Conservation (phyloP, 345 rosid species). For the Hypericum androsaemum region DNA sequence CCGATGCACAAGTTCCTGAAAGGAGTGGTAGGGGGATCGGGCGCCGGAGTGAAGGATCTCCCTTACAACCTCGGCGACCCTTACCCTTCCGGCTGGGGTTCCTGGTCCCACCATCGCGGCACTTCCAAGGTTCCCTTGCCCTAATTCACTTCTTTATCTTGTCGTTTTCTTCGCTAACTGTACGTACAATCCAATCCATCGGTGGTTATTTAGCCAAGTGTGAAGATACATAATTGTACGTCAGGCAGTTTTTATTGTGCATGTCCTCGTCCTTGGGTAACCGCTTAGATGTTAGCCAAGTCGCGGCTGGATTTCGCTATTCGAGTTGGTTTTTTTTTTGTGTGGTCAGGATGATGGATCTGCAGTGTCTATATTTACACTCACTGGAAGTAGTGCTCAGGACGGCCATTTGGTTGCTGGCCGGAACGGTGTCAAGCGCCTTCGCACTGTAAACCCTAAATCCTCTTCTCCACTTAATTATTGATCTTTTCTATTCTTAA, state of each 20-base stretch:
- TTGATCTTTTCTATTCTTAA: no score
- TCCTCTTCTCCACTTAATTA: neutral
- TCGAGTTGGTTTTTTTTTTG: no score
- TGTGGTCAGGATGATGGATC: constrained; percentile 84
- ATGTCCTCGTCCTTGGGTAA: no score
- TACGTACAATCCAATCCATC: no score
- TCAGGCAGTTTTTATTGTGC: no score
- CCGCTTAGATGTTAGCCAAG: no score
- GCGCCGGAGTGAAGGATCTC: constrained; percentile 86
- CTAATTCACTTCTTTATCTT: neutral
- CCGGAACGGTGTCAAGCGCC: constrained; percentile 95
- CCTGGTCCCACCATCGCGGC: constrained; percentile 90
- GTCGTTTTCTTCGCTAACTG: no score
- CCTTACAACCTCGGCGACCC: constrained; percentile 91
- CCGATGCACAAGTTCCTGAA: constrained; percentile 84
- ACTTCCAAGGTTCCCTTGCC: constrained; percentile 61
- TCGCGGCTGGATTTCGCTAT: no score
- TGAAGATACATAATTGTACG: no score
- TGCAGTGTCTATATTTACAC: constrained; percentile 75
- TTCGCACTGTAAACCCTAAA: constrained; percentile 72
- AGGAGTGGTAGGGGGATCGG: constrained; percentile 93
- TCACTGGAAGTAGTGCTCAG: constrained; percentile 69
- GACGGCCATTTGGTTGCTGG: constrained; percentile 93
- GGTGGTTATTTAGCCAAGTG: no score
- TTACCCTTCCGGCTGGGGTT: constrained; percentile 86